These are phyloP conservation scores for Malus sylvestris DNA, from an alignment of 306 rosid genomes.

Conservation along the genomic window DNA sequence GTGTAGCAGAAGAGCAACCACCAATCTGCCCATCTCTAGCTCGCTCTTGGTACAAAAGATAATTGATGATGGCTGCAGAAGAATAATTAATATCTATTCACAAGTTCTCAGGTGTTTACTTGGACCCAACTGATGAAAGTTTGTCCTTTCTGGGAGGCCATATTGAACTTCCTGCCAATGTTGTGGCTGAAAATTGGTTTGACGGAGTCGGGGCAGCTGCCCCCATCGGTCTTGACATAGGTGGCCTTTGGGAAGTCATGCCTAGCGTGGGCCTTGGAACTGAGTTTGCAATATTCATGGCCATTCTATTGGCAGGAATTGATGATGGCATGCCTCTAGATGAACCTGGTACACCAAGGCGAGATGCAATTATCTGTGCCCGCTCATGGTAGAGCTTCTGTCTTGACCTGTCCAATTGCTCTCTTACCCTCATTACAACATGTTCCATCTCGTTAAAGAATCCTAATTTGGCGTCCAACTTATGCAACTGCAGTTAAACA, in stretches of 20 bases:
- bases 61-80: slow-evolving; percentile 10
- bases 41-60: slow-evolving; percentile 26
- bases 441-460: slow-evolving; percentile 70
- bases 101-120: slow-evolving; percentile 25
- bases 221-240: slow-evolving; percentile 48
- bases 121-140: slow-evolving; percentile 48
- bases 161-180: slow-evolving; percentile 44
- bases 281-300: slow-evolving; percentile 47
- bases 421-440: slow-evolving; percentile 65
- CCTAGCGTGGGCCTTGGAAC: slow-evolving; percentile 50
- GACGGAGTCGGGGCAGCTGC: slow-evolving; percentile 26
- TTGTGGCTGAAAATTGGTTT: slow-evolving; percentile 41
- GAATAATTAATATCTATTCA: slow-evolving; percentile 17
- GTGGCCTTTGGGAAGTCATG: slow-evolving; percentile 59
- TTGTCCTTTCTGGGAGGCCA: slow-evolving; percentile 56
- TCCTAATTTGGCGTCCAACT: slow-evolving; percentile 71
- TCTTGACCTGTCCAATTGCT: slow-evolving; percentile 77
- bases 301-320: slow-evolving; percentile 45
- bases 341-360: slow-evolving; percentile 63
- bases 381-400: slow-evolving; percentile 91
- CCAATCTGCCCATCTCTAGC: slow-evolving; percentile 1
- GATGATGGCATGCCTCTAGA: slow-evolving; percentile 54
- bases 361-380: slow-evolving; percentile 72
- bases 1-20: not conserved
- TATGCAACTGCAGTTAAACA: slow-evolving; percentile 55